These are phyloP conservation scores for Sordariomycetes sp. DNA, from an alignment of 2,329 filamentous ascomycete species.

Conservation along the genomic window DNA sequence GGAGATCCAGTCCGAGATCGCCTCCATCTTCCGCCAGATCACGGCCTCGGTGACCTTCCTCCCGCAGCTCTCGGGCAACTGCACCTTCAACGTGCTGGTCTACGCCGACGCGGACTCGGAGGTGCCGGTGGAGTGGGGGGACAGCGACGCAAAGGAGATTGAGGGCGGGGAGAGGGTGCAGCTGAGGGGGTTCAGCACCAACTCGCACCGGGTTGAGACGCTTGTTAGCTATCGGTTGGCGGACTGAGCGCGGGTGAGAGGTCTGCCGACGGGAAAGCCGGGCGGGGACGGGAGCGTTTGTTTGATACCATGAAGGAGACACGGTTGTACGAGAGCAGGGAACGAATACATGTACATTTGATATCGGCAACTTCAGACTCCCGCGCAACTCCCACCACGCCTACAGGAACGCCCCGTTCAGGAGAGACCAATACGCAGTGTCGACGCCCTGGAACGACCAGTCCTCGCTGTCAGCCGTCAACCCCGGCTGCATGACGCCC, in stretches of 20 bases:
- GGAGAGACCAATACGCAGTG: conserved; percentile 19
- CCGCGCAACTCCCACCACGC: not conserved
- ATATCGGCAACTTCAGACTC: not conserved
- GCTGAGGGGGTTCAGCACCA: conserved; percentile 89
- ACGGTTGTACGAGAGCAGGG: not conserved
- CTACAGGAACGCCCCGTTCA: conserved; percentile 8
- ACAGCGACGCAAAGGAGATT: conserved; percentile 96
- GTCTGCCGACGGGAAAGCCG: too few relatives aligned
- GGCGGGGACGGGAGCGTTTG: too few relatives aligned
- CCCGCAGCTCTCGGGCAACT: conserved; percentile 77
- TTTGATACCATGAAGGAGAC: not conserved
- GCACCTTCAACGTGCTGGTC: conserved; percentile 96
- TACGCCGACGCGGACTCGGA: conserved; percentile 96
- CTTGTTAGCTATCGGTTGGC: conserved; percentile 75
- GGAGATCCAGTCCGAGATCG: conserved; percentile 92
- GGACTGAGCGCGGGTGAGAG: not conserved
- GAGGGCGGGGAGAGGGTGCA: conserved; percentile 89
- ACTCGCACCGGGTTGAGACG: conserved; percentile 86
- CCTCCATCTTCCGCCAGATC: conserved; percentile 94
- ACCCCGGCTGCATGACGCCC: conserved; percentile 9
- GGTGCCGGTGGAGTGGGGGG: conserved; percentile 95
- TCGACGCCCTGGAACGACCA: conserved; percentile 28
- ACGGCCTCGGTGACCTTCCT: conserved; percentile 95
- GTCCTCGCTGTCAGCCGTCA: conserved; percentile 19
- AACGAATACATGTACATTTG: not conserved